Conservation (phyloP, 1,284 basidiomycete species). For the Bondarzewia mesenterica region DNA sequence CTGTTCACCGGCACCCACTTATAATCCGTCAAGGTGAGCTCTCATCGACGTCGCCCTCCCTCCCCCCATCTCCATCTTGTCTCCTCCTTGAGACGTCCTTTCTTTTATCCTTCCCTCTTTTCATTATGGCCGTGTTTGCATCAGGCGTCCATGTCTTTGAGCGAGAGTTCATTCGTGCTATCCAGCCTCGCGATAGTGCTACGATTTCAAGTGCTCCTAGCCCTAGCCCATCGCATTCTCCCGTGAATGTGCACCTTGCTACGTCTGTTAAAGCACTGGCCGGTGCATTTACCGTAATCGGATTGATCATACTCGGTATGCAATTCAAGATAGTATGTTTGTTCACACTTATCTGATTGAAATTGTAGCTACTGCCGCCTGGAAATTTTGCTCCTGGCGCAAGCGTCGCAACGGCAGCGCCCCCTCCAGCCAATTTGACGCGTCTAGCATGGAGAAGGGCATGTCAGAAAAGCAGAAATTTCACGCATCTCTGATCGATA, state of each 20-base stretch:
- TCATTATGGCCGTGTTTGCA: constrained; percentile 9
- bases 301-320: constrained; percentile 24
- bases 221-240: constrained; percentile 9
- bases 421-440: not conserved
- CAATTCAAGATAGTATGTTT: not conserved
- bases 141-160: constrained; percentile 12
- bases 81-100: constrained; percentile 8
- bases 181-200: constrained; percentile 5
- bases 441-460: constrained; percentile 2
- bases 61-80: not conserved
- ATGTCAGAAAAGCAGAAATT: constrained; percentile 2
- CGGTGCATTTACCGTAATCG: constrained; percentile 23
- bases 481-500: constrained; percentile 1
- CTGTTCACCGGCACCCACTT: too few relatives aligned
- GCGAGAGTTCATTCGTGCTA: constrained; percentile 10
- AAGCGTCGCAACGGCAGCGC: not conserved
- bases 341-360: not conserved
- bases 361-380: constrained; percentile 4
- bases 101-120: constrained; percentile 7
- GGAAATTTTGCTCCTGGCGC: constrained; percentile 5
- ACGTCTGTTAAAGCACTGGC: constrained; percentile 22
- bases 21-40: too few relatives aligned
- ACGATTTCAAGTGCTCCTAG: constrained; percentile 7
- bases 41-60: constrained; percentile 4
- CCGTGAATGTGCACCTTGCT: constrained; percentile 13